Conservation (phyloP, 805 yeast genomes). For the Candida schatavii region DNA sequence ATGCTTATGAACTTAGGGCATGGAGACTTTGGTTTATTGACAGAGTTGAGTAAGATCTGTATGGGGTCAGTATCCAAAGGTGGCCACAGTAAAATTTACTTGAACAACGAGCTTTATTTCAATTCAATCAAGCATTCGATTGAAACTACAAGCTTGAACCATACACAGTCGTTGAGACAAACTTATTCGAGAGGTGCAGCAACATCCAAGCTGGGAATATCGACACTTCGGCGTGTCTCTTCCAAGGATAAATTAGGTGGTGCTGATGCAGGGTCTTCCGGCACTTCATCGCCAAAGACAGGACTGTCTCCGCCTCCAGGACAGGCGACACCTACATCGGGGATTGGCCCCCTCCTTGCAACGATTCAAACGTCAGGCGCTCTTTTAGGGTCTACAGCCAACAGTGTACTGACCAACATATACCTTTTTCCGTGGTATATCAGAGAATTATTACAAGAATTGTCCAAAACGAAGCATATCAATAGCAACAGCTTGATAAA, state of each 20-base stretch:
- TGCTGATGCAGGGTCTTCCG: not conserved
- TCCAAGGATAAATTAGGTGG: not conserved
- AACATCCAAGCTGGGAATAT: not conserved
- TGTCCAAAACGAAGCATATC: constrained; percentile 30
- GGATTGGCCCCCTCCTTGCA: not conserved
- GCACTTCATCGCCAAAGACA: not conserved
- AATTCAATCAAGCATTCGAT: constrained; percentile 29
- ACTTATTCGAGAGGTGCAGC: not conserved
- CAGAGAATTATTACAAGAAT: constrained; percentile 35
- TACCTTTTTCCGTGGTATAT: constrained; percentile 38
- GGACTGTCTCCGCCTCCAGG: not conserved
- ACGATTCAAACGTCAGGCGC: not conserved
- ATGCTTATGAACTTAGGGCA: constrained; percentile 36
- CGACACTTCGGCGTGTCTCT: not conserved
- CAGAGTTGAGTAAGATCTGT: constrained; percentile 29
- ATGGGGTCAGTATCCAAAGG: constrained; percentile 20
- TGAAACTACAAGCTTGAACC: constrained; percentile 35
- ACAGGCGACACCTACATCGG: not conserved
- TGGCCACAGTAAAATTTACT: constrained; percentile 27
- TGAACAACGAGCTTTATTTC: constrained; percentile 23
- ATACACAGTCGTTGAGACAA: constrained; percentile 1
- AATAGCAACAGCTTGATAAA: constrained; percentile 19
- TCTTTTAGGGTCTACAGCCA: not conserved
- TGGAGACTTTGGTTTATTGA: constrained; percentile 27
- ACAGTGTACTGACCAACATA: constrained; percentile 10